A percentile compares a stretch with the other conserved stretches of the same genome.
These are phyloP conservation scores for Magnaporthiopsis rhizophila DNA, from an alignment of 2,329 filamentous ascomycete species.

Conservation along the genomic window DNA sequence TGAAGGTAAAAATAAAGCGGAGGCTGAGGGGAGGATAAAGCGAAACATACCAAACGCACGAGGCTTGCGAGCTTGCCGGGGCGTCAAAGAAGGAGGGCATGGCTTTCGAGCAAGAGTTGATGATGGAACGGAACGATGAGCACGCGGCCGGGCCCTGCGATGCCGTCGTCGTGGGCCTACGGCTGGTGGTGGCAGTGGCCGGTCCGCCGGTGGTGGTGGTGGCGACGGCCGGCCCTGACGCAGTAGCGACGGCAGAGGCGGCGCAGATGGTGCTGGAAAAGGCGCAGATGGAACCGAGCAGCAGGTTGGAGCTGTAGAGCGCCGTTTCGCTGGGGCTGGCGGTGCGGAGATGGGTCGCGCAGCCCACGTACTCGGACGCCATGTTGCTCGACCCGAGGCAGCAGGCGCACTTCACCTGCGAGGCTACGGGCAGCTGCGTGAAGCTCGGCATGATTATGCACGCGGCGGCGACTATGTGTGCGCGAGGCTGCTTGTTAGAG, in stretches of 20 bases:
- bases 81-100: constrained; percentile 10
- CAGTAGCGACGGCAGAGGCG: too few species aligned
- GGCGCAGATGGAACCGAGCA: neutral
- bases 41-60: constrained; percentile 18
- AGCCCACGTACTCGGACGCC: constrained; percentile 14
- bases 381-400: constrained; percentile 13
- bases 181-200: neutral
- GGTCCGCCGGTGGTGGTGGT: too few species aligned
- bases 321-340: constrained; percentile 10
- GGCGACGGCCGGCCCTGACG: too few species aligned
- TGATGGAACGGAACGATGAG: neutral
- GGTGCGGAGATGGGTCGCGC: constrained; percentile 16
- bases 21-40: too few species aligned
- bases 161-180: neutral
- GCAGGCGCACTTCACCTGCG: constrained; percentile 17
- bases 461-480: neutral
- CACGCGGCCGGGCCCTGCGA: neutral
- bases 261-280: constrained; percentile 6
- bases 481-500: too few species aligned
- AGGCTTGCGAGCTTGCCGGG: constrained; percentile 10
- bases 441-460: constrained; percentile 8
- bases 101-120: constrained; percentile 14
- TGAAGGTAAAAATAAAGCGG: too few species aligned
- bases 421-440: constrained; percentile 7
- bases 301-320: constrained; percentile 6